These are phyloP conservation scores for Pichia sp. DNA, from an alignment of 1,139 yeast genomes.

Conservation along the genomic window DNA sequence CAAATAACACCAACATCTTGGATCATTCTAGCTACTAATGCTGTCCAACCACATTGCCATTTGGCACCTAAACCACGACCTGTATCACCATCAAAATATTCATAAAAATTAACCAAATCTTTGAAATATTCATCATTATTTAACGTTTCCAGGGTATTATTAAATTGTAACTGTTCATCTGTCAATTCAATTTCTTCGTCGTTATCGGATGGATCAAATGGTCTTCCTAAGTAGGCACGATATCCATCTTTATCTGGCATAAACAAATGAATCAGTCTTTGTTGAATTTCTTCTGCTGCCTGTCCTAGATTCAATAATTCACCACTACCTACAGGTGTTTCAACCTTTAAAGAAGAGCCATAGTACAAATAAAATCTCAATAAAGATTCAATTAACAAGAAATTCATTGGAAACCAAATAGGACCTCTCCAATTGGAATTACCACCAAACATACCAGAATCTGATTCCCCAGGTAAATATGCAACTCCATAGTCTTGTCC, in stretches of 20 bases:
- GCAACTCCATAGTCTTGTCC: slow-evolving; percentile 70
- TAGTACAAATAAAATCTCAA: slow-evolving; percentile 87
- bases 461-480: slow-evolving; percentile 90
- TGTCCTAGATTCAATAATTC: slow-evolving; percentile 76
- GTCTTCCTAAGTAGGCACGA: slow-evolving; percentile 70
- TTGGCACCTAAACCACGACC: slow-evolving; percentile 95
- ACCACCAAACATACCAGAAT: slow-evolving; percentile 94
- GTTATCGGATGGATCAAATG: slow-evolving; percentile 2
- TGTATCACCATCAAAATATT: slow-evolving; percentile 91
- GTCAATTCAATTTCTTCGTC: slow-evolving; percentile 33
- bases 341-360: slow-evolving; percentile 81
- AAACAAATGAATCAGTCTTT: slow-evolving; percentile 76
- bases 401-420: slow-evolving; percentile 96
- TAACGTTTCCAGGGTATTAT: slow-evolving; percentile 31
- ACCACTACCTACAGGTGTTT: slow-evolving; percentile 89
- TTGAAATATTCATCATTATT: slow-evolving; percentile 70
- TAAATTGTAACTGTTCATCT: slow-evolving; percentile 26
- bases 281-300: slow-evolving; percentile 89
- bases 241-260: slow-evolving; percentile 62
- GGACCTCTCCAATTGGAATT: slow-evolving; percentile 98
- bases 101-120: slow-evolving; percentile 77
- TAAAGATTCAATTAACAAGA: slow-evolving; percentile 79
- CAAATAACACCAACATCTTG: slow-evolving; percentile 80
- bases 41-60: slow-evolving; percentile 98
- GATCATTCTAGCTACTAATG: slow-evolving; percentile 87